Conservation (phyloP, 2,329 filamentous ascomycete species). For the Scleromitrula shiraiana region DNA sequence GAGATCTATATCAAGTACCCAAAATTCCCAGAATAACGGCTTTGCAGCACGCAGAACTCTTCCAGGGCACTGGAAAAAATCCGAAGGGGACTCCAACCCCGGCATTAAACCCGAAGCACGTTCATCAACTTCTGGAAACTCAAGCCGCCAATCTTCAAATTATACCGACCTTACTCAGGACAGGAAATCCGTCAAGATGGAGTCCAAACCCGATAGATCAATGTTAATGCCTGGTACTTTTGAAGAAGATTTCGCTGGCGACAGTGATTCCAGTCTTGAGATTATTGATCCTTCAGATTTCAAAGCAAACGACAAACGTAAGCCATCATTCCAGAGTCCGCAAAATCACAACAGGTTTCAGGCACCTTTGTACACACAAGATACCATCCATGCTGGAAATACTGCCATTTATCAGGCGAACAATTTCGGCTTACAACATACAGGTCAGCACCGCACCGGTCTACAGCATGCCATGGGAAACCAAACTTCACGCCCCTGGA, state of each 20-base stretch:
- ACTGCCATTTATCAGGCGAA: background rate
- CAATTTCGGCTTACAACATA: background rate
- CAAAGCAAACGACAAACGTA: constrained; percentile 21
- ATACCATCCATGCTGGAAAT: constrained; percentile 14
- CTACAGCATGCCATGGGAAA: constrained; percentile 18
- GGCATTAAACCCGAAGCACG: background rate
- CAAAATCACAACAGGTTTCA: background rate
- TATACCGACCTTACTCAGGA: background rate
- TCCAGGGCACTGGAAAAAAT: background rate
- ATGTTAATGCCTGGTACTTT: constrained; percentile 16
- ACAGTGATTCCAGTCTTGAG: constrained; percentile 27
- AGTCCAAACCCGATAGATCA: constrained; percentile 7
- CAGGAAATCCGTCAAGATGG: background rate
- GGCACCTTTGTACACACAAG: constrained; percentile 8
- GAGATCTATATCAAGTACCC: background rate
- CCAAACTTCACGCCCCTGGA: constrained; percentile 22
- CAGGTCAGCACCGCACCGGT: constrained; percentile 10
- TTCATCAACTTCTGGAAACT: background rate
- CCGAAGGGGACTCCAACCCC: background rate
- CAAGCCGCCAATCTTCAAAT: background rate
- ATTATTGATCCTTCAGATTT: constrained; percentile 26
- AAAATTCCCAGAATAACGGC: background rate
- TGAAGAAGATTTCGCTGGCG: constrained; percentile 16
- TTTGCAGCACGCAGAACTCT: background rate
- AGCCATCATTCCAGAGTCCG: background rate